Evolutionary conservation across 768 basidiomycete genomes (phyloP), one percentile per base, ranked within the genome.

Genomic region (Imleria badia): DNA sequence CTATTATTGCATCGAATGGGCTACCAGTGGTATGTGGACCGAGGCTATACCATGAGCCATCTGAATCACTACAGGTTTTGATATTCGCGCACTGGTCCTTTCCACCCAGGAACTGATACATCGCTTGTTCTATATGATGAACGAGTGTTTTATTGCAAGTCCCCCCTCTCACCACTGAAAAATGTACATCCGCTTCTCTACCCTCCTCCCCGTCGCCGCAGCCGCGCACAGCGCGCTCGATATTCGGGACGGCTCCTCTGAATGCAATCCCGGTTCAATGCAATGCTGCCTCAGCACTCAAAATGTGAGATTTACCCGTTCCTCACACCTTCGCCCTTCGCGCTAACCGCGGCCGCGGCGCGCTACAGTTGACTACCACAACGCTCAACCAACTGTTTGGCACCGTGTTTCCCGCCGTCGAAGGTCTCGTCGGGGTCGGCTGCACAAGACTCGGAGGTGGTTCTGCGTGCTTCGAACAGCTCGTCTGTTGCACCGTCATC

Each of bases 401-500:
- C 5, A 0, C 48, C 11, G 23, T 5, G 6, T 6, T 38, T 22
- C 45, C 46, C 8, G 2, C 2, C 5, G 0, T 35, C 13, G 1
- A 7, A 0, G 59, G 55, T 22, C 42, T 47, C 4, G 31, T 61
- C 10, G 62, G 55, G 22, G 5, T 48, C 6, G 7, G 8, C 6
- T 64, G 62, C 35, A 7, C 59, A 0, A 29, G 52, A 1, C 3
- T 23, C 0, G 51, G 47, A 19, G 45, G 35, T 10, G 53, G 45
- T 14, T 15, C 41, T 1, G 0, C 12, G 1, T 64, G 63, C 48
- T 31, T 20, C 11, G 33, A 41, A 17, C 34, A 59, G 22, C 41
- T 60, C 0, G 56, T 64, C 34, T 64, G 63, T 33, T 65, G 63
- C 54, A 44, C 34, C 14, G 44, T 58, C 6, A n/a, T 2, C 5